Base-by-base conservation (phyloP, 2,329 filamentous ascomycete species). In the Teratosphaeria epicoccoides region DNA sequence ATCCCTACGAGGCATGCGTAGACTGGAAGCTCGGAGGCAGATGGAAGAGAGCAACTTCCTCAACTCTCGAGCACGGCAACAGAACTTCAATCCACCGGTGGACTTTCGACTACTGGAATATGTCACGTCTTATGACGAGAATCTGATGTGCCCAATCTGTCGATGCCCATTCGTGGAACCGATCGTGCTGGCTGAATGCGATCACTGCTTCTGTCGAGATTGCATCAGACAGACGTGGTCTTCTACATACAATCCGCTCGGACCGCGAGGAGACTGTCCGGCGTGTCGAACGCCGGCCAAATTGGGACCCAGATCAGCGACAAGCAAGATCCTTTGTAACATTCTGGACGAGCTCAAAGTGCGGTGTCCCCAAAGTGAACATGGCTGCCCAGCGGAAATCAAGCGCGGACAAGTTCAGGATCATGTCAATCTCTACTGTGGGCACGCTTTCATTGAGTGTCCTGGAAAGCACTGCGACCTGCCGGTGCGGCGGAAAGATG, bases 81-180 rank as follows among this genome's bases (percentile, higher is more conserved):
- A 57, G 45, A 60, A 61, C 43, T 51, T 65, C 28, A 66, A 63
- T 44, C 58, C 64, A 17, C 62, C 68, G 1, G 67, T 81, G 55
- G 81, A 84, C 61, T 65, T 83, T 47, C 74, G 78, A 50, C 64
- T 71, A 33, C 73, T 84, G 58, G 80, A 83, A 53, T 80, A 81
- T 67, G 72, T 80, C 52, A 68, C 72, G 48, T 63, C 68, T 24
- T 77, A 77, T 61, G 79, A 83, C 62, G 72, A 72, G 55, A 81
- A 83, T 61, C 71, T 84, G 48, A 76, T 81, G 70, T 84, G 81
- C 61, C 74, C 80, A 14, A 83, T 84, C 57, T 84, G 81, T 65
- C 79, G 80, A 61, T 79, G 77, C 54, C 78, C 81, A 6, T 82
- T 83, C 59, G 74, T 82, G 50, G 69, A 75, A 49, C 80, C 81